Conservation (phyloP, 1,139 yeast species). For the Yamadazyma sp. region DNA sequence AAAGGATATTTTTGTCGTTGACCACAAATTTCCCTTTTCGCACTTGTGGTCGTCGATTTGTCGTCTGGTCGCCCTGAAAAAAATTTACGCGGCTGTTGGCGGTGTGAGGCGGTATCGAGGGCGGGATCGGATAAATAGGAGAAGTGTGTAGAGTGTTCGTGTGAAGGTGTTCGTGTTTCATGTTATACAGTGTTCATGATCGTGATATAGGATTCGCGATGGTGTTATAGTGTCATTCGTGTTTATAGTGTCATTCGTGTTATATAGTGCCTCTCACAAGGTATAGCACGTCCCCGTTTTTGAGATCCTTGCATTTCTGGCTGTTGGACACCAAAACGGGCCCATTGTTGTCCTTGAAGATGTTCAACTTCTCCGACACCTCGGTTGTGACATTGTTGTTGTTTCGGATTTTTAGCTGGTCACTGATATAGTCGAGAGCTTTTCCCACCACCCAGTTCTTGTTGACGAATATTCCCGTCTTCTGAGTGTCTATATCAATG, state of each 20-base stretch:
- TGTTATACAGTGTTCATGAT: too few species aligned
- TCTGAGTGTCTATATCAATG: constrained; percentile 28
- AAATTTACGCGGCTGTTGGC: too few species aligned
- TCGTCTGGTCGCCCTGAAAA: constrained; percentile 1
- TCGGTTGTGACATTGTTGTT: constrained; percentile 52
- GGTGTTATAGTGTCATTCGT: too few species aligned
- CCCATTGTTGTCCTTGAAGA: constrained; percentile 37
- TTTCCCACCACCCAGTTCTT: constrained; percentile 77
- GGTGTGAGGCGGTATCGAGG: too few species aligned
- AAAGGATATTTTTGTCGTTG: constrained; percentile 3
- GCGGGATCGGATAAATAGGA: too few species aligned
- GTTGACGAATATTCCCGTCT: constrained; percentile 51
- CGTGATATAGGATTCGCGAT: too few species aligned
- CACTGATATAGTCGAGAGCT: constrained; percentile 68
- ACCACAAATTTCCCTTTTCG: constrained; percentile 3
- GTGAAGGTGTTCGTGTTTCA: too few species aligned
- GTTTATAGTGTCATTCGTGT: neutral
- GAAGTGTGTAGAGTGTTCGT: too few species aligned
- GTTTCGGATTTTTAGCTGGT: constrained; percentile 53
- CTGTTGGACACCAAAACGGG: constrained; percentile 30
- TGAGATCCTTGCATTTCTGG: constrained; percentile 35
- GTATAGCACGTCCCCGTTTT: constrained; percentile 42
- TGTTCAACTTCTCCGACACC: constrained; percentile 39
- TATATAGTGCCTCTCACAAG: constrained; percentile 31
- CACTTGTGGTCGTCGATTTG: neutral